phyloP scores from a whole-genome alignment of 371 early-diverging fungal genomes.

The Dentiscutata heterogama region DNA sequence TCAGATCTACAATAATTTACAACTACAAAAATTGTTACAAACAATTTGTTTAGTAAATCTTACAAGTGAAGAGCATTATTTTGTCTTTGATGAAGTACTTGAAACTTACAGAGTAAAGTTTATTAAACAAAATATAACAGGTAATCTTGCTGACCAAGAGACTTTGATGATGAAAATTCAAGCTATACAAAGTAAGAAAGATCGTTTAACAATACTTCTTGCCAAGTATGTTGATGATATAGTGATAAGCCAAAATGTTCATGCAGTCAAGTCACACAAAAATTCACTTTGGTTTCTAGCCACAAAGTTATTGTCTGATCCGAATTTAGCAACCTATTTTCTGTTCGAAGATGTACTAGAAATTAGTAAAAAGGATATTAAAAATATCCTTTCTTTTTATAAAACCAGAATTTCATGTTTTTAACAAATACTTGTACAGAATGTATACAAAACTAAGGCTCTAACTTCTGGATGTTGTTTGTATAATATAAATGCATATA shows the following conservation, averaged over 20 bases:
- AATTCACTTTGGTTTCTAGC: too few relatives aligned
- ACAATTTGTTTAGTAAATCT: conserved; percentile 14
- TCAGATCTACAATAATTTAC: too few relatives aligned
- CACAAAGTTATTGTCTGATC: neutral
- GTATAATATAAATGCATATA: neutral
- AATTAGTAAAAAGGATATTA: neutral
- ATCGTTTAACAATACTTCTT: too few relatives aligned
- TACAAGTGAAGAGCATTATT: neutral
- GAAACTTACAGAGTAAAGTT: neutral
- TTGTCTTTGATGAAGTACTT: conserved; percentile 19
- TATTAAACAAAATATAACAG: neutral
- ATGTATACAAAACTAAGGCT: neutral
- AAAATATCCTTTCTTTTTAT: neutral
- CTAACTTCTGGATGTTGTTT: too few relatives aligned
- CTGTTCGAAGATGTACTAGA: neutral
- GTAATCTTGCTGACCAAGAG: neutral
- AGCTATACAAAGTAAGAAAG: neutral
- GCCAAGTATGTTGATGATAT: neutral
- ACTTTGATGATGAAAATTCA: neutral
- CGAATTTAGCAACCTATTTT: neutral
- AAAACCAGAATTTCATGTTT: neutral
- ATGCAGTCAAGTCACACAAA: too few relatives aligned
- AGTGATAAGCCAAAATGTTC: neutral
- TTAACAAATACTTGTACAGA: neutral
- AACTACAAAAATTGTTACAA: too few relatives aligned